A percentile compares a stretch with the other conserved stretches of the same genome.
Conservation (phyloP, 306 rosid genomes). For the Astragalus glycyphyllos region DNA sequence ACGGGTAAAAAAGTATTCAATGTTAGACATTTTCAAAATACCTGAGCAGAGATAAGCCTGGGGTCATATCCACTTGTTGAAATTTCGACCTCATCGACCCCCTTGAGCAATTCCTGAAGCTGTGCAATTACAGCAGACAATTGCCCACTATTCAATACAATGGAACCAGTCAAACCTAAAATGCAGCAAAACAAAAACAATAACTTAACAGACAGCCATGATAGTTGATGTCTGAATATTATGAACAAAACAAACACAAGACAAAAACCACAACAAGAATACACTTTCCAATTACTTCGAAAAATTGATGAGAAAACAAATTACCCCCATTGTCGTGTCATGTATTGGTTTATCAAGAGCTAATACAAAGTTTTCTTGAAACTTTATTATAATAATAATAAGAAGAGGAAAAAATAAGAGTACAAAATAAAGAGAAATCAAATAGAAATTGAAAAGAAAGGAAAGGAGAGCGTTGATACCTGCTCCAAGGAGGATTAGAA, state of each 20-base stretch:
- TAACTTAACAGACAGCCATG: neutral
- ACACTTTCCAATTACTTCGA: neutral
- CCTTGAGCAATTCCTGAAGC: constrained; percentile 71
- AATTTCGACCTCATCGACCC: constrained; percentile 64
- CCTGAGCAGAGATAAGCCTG: constrained; percentile 71
- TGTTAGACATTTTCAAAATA: constrained; percentile 22
- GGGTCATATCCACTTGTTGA: constrained; percentile 57
- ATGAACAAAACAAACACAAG: neutral
- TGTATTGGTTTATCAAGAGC: neutral
- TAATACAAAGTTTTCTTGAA: neutral
- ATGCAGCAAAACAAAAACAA: neutral
- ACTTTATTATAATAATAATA: neutral
- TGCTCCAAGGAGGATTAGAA: constrained; percentile 84
- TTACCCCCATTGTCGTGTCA: neutral
- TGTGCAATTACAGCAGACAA: constrained; percentile 68
- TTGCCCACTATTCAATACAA: constrained; percentile 70
- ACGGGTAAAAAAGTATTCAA: neutral
- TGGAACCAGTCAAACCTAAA: constrained; percentile 76
- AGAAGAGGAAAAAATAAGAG: neutral
- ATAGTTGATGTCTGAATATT: neutral
- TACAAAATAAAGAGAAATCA: neutral
- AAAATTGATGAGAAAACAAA: constrained; percentile 7
- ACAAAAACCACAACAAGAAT: constrained; percentile 13
- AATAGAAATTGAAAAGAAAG: neutral
- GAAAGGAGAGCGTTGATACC: constrained; percentile 45